phyloP scores from a whole-genome alignment of 148 eudicot genomes.

The Rhododendron williamsianum region DNA sequence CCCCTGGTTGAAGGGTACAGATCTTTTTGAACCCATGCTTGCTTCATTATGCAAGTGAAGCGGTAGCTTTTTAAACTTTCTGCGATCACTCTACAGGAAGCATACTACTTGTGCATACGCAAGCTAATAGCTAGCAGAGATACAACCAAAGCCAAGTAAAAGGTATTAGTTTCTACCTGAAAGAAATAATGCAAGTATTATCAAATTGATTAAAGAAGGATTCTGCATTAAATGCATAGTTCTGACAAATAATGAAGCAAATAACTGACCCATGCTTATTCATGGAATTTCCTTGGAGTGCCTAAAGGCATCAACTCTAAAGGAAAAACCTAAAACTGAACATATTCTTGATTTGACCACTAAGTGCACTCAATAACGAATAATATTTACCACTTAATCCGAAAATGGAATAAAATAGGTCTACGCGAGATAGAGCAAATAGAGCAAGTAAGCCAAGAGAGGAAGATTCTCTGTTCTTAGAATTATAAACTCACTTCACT shows the following conservation, averaged over 20 bases:
- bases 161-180: neutral
- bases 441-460: neutral
- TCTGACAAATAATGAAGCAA: neutral
- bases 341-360: neutral
- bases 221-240: neutral
- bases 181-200: neutral
- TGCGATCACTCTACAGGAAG: neutral
- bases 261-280: neutral
- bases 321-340: neutral
- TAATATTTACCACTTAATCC: neutral
- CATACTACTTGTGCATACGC: neutral
- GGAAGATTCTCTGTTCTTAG: neutral
- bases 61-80: neutral
- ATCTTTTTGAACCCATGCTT: neutral
- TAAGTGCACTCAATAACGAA: neutral
- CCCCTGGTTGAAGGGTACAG: neutral
- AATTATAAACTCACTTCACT: slow-evolving; percentile 58
- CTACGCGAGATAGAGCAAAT: neutral
- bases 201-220: neutral
- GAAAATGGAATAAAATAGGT: neutral
- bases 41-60: neutral
- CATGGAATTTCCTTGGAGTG: neutral
- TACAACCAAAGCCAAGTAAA: neutral
- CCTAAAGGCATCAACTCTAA: neutral
- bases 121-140: neutral